These are phyloP conservation scores for Epichloe sibirici DNA, from an alignment of 2,329 filamentous ascomycete species.

Conservation along the genomic window DNA sequence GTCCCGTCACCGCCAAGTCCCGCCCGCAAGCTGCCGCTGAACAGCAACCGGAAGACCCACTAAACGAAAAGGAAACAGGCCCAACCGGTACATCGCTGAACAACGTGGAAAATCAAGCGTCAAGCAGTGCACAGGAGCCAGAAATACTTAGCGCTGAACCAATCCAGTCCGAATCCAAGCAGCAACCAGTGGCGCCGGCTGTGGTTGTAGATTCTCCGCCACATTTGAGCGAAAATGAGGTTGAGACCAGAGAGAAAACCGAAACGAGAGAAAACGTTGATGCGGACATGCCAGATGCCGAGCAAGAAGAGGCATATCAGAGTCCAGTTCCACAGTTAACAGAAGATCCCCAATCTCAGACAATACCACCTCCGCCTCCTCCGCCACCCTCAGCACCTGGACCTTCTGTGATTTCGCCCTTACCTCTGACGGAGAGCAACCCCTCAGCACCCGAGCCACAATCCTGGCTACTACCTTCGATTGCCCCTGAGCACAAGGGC, in stretches of 20 bases:
- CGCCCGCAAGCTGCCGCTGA: slow-evolving; percentile 41
- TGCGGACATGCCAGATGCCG: slow-evolving; percentile 54
- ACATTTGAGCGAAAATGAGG: slow-evolving; percentile 14
- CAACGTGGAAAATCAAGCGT: slow-evolving; percentile 30
- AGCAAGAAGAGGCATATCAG: slow-evolving; percentile 38
- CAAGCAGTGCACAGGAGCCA: slow-evolving; percentile 35
- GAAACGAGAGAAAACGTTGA: slow-evolving; percentile 44
- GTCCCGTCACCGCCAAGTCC: slow-evolving; percentile 42
- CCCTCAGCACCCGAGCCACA: slow-evolving; percentile 29
- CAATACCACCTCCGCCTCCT: slow-evolving; percentile 34
- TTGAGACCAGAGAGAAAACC: slow-evolving; percentile 15
- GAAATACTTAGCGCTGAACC: slow-evolving; percentile 25
- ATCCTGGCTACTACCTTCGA: slow-evolving; percentile 70
- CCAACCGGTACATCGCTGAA: slow-evolving; percentile 23
- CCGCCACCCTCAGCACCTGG: slow-evolving; percentile 24
- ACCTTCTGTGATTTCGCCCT: slow-evolving; percentile 28
- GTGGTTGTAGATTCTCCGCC: slow-evolving; percentile 31
- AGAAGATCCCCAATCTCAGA: slow-evolving; percentile 20
- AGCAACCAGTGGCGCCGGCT: slow-evolving; percentile 28
- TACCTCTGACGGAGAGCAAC: slow-evolving; percentile 27
- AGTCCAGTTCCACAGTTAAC: slow-evolving; percentile 24
- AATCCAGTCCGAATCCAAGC: slow-evolving; percentile 35
- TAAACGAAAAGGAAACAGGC: slow-evolving; percentile 38
- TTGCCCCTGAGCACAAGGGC: slow-evolving; percentile 66
- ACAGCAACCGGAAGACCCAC: slow-evolving; percentile 27